Base-by-base conservation (phyloP, 78 protist genomes). In the Protostelium mycophagum region DNA sequence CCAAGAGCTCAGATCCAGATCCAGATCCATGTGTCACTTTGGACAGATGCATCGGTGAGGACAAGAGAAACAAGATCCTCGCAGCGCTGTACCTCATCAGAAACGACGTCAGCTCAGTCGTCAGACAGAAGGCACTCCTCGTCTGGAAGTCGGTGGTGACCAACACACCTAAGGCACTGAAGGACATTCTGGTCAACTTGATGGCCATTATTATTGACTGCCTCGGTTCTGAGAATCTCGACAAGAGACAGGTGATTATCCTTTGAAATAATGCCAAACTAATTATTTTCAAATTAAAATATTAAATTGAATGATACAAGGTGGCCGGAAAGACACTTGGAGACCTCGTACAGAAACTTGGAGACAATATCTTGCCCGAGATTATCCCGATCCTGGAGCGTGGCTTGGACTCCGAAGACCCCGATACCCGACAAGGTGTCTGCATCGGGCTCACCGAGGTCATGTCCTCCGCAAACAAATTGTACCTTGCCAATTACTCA, bases 401-500 rank as follows among this genome's bases (percentile, higher is more conserved):
- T 31, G 93, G 96, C 28, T 90, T 97, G 29, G 34, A 35, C 9
- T 31, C 37, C 0, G 87, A 35, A 0, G 93, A 93, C 34, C 83
- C 84, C 36, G 91, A 85, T 63, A 88, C 90, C 0, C 90, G 98
- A 28, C 87, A 36, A 37, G 99, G 99, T 63, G 98, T 95, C 83
- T 95, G 97, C 87, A 87, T 95, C 36, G 99, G 98, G 37, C 94
- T 98, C 5, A 73, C 91, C 83, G 98, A 97, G 91, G 92, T 97
- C 38, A 92, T 97, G 86, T 37, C 85, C n/a, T 73, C 95, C 0
- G 95, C 97, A 28, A 51, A 51, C 16, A 34, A 85, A 85, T 38
- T 92, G 83, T 83, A 90, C 36, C 85, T 93, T 28, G 88, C 87
- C 36, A 86, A 93, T 83, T 85, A 36, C 31, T 90, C 83, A 38